Conservation (phyloP, 2,329 filamentous ascomycete species). For the Pseudomassariella vexata region DNA sequence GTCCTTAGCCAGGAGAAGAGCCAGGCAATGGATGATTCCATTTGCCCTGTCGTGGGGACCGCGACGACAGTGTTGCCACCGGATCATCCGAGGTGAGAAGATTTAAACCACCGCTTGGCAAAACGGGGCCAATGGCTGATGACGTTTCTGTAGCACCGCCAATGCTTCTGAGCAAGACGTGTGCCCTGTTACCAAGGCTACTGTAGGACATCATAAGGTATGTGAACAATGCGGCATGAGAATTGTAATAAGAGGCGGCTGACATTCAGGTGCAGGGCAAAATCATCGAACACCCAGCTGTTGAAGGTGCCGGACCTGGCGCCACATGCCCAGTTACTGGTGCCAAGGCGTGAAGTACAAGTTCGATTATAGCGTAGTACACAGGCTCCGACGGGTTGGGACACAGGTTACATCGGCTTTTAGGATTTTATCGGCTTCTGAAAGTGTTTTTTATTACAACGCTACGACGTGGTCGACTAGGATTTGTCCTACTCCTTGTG, state of each 20-base stretch:
- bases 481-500: no score
- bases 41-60: constrained; percentile 36
- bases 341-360: no score
- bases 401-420: no score
- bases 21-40: constrained; percentile 33
- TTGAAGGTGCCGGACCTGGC: constrained; percentile 20
- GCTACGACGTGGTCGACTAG: no score
- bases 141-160: constrained; percentile 15
- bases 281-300: constrained; percentile 28
- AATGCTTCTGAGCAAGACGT: constrained; percentile 21
- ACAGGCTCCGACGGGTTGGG: no score
- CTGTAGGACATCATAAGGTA: constrained; percentile 33
- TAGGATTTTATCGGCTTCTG: no score
- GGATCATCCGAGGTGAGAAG: constrained; percentile 27
- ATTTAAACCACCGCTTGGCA: neutral
- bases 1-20: constrained; percentile 29
- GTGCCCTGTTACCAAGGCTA: constrained; percentile 36
- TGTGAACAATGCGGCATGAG: neutral
- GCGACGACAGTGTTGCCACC: constrained; percentile 35
- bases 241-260: neutral
- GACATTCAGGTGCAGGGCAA: constrained; percentile 21
- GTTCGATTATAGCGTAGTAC: no score
- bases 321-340: constrained; percentile 34
- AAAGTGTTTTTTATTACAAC: no score
- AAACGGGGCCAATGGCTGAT: neutral